phyloP scores from a whole-genome alignment of 2,329 filamentous ascomycete genomes.

The Trichoderma koningiopsis region DNA sequence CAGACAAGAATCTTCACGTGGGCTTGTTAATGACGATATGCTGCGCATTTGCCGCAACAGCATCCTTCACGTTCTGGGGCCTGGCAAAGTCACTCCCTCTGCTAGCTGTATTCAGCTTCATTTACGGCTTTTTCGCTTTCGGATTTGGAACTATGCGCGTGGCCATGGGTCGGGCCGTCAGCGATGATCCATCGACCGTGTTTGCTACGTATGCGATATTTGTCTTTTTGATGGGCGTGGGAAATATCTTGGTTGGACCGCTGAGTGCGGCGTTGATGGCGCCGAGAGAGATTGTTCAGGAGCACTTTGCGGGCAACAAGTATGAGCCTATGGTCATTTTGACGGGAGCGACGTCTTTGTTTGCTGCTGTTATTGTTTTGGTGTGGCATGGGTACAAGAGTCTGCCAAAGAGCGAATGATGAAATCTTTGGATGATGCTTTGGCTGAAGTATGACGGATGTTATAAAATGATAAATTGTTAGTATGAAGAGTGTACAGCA shows the following conservation, averaged over 20 bases:
- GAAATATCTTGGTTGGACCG: slow-evolving; percentile 38
- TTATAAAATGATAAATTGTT: not conserved
- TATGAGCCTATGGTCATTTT: slow-evolving; percentile 27
- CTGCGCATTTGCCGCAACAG: slow-evolving; percentile 48
- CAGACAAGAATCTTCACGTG: slow-evolving; percentile 44
- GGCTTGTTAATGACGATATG: slow-evolving; percentile 41
- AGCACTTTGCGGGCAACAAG: slow-evolving; percentile 26
- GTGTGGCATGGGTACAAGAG: slow-evolving; percentile 21
- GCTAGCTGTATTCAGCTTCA: slow-evolving; percentile 51
- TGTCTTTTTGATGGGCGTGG: slow-evolving; percentile 37
- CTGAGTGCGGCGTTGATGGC: slow-evolving; percentile 35
- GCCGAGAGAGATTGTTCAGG: slow-evolving; percentile 32
- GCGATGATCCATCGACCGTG: slow-evolving; percentile 34
- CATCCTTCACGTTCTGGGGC: slow-evolving; percentile 56
- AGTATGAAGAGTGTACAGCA: not conserved
- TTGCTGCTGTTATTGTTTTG: slow-evolving; percentile 25
- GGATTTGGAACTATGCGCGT: slow-evolving; percentile 30
- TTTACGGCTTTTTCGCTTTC: slow-evolving; percentile 57
- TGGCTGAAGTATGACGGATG: not conserved
- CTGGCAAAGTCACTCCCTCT: slow-evolving; percentile 47
- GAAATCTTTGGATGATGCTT: not conserved
- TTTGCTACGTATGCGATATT: slow-evolving; percentile 36
- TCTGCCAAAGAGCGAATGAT: not conserved
- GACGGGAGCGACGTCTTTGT: slow-evolving; percentile 24
- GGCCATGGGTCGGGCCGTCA: slow-evolving; percentile 37